A percentile compares a stretch with the other conserved stretches of the same genome.
Conservation (phyloP, 129 eudicot species). For the Escallonia herrerae region DNA sequence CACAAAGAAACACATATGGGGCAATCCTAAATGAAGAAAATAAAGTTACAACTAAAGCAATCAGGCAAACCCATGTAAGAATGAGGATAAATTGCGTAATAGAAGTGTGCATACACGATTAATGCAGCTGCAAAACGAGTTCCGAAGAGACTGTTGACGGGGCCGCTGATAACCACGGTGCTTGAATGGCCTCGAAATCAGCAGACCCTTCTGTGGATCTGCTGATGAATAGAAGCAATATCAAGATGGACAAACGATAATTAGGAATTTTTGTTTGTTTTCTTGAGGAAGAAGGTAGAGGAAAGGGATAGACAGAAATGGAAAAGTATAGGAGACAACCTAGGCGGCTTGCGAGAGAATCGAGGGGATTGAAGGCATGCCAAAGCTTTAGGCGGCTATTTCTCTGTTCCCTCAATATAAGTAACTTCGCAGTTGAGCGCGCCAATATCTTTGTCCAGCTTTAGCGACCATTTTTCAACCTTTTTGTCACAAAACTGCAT, state of each 20-base stretch:
- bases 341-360: too few species aligned
- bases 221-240: slow-evolving; percentile 5
- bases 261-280: too few species aligned
- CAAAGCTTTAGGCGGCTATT: too few species aligned
- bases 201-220: slow-evolving; percentile 14
- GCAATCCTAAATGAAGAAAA: neutral
- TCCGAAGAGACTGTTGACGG: neutral
- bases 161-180: neutral
- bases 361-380: too few species aligned
- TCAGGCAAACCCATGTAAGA: neutral
- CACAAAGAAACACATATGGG: neutral
- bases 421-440: too few species aligned
- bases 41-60: neutral
- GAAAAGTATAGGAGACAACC: too few species aligned
- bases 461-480: too few species aligned
- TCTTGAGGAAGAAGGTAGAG: too few species aligned
- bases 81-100: neutral
- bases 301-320: too few species aligned
- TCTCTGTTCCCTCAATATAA: too few species aligned
- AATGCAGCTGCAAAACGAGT: neutral
- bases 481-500: too few species aligned
- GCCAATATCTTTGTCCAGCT: too few species aligned
- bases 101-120: neutral
- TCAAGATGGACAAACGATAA: neutral
- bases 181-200: slow-evolving; percentile 11